Evolutionary conservation across 495 filamentous ascomycete species (phyloP).

Genomic region (Coniosporium apollinis): DNA sequence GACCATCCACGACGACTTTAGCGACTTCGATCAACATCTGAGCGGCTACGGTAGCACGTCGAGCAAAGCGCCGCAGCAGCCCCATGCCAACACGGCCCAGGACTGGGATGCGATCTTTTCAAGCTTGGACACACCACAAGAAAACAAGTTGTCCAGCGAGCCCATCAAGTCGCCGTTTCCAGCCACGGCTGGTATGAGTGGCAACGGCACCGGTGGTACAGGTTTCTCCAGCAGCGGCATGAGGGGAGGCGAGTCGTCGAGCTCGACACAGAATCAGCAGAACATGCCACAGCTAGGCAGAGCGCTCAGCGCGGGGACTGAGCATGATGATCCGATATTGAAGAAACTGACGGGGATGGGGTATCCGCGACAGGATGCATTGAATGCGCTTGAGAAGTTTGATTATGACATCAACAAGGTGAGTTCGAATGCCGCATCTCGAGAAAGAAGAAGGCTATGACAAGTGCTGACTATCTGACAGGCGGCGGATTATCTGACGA

Average conservation of each 20-base stretch:
- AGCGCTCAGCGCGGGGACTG: conserved; percentile 54
- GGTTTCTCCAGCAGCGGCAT: too few species aligned
- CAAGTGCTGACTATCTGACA: conserved; percentile 2
- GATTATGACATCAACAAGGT: conserved; percentile 95
- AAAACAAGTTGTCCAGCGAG: conserved; percentile 3
- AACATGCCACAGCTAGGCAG: conserved; percentile 37
- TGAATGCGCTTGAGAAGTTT: conserved; percentile 77
- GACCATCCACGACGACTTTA: conserved; percentile 34
- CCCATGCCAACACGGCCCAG: conserved; percentile 32
- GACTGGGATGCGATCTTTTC: conserved; percentile 97
- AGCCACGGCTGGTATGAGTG: too few species aligned
- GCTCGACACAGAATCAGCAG: conserved; percentile 2
- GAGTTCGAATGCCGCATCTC: conserved; percentile 19
- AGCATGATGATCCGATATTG: conserved; percentile 79
- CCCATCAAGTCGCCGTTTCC: too few species aligned
- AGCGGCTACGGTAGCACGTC: conserved; percentile 8
- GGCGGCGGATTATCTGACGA: conserved; percentile 21
- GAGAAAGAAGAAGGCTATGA: background rate
- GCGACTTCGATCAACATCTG: conserved; percentile 28
- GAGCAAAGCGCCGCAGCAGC: conserved; percentile 13
- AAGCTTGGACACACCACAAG: conserved; percentile 43
- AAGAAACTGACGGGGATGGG: conserved; percentile 87
- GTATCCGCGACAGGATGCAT: conserved; percentile 60
- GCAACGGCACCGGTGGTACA: too few species aligned
- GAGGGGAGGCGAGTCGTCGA: too few species aligned